phyloP scores from a whole-genome alignment of 1,284 basidiomycete genomes.

The Pascua sp. region DNA sequence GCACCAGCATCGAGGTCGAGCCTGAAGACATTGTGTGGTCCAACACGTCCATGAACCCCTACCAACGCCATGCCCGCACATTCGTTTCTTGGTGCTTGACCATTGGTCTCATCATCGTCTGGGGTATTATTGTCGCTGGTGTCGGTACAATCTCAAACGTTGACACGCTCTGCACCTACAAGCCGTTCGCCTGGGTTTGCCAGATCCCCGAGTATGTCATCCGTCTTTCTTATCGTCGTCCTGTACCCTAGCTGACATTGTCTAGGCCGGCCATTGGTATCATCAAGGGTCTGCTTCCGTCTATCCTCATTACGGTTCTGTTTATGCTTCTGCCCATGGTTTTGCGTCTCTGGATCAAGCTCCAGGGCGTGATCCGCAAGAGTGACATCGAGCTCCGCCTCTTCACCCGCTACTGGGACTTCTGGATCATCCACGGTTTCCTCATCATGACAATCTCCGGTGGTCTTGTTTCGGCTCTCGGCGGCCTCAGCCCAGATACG shows the following conservation, averaged over 20 bases:
- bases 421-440: conserved; percentile 89
- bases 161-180: conserved; percentile 58
- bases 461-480: conserved; percentile 70
- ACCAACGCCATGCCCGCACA: conserved; percentile 53
- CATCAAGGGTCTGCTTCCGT: conserved; percentile 84
- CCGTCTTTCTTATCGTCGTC: background rate
- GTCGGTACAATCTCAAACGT: conserved; percentile 84
- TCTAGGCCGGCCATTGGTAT: conserved; percentile 59
- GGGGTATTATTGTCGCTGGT: conserved; percentile 65
- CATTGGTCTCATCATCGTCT: conserved; percentile 56
- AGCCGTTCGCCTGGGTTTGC: conserved; percentile 72
- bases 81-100: conserved; percentile 55
- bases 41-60: conserved; percentile 59
- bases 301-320: conserved; percentile 77
- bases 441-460: conserved; percentile 77
- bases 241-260: background rate
- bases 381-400: conserved; percentile 82
- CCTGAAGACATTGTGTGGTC: conserved; percentile 87
- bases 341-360: conserved; percentile 53
- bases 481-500: conserved; percentile 57
- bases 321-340: conserved; percentile 89
- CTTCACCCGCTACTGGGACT: conserved; percentile 88
- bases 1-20: conserved; percentile 65
- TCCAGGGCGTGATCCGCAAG: conserved; percentile 50
- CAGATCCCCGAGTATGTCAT: conserved; percentile 56